Conservation (phyloP, 495 filamentous ascomycete species). For the Aspergillus sclerotioniger region DNA sequence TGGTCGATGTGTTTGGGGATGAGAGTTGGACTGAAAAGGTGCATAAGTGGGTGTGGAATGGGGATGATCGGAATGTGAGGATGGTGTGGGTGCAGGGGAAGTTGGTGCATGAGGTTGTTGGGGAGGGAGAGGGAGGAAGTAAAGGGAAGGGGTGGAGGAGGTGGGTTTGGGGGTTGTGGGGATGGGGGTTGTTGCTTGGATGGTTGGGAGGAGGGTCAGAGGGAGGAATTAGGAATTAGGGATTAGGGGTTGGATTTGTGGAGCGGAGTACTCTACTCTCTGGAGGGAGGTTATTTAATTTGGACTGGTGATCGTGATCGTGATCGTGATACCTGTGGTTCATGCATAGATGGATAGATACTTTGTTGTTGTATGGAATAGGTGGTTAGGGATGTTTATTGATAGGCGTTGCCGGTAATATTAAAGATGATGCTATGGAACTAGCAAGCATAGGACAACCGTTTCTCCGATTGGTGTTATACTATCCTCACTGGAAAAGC, state of each 20-base stretch:
- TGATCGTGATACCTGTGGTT: too few relatives aligned
- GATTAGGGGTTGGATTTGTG: neutral
- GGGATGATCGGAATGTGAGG: constrained; percentile 78
- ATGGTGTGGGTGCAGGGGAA: constrained; percentile 79
- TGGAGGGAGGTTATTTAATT: too few relatives aligned
- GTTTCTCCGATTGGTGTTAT: too few relatives aligned
- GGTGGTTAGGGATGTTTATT: neutral
- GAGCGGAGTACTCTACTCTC: too few relatives aligned
- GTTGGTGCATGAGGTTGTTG: constrained; percentile 61
- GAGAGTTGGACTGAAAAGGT: constrained; percentile 74
- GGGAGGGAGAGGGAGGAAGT: neutral
- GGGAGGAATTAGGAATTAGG: neutral
- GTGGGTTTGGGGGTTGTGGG: constrained; percentile 9
- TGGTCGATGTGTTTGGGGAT: constrained; percentile 82
- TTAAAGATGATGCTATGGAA: too few relatives aligned
- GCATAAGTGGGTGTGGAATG: constrained; percentile 87
- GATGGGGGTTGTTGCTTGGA: constrained; percentile 2
- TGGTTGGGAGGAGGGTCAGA: constrained; percentile 10
- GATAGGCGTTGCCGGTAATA: neutral
- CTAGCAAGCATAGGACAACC: too few relatives aligned
- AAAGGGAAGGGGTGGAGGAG: neutral
- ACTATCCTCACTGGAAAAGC: constrained; percentile 36
- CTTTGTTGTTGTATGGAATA: too few relatives aligned
- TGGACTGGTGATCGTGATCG: too few relatives aligned
- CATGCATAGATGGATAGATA: too few relatives aligned